phyloP scores from a whole-genome alignment of 768 basidiomycete genomes.

The Pisolithus orientalis region DNA sequence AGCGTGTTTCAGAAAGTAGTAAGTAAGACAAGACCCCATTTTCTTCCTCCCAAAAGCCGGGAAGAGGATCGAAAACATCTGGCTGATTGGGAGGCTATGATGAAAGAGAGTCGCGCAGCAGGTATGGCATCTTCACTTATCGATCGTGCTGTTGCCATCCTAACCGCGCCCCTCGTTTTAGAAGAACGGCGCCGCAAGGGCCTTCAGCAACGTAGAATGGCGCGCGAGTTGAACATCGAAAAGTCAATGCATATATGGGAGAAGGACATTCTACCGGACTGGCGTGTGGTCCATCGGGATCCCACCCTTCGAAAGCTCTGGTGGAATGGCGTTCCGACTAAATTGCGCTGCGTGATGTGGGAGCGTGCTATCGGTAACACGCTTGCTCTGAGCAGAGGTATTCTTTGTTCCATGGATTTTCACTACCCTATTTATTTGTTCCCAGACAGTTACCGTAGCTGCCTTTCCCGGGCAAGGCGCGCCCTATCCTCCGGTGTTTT shows the following conservation, averaged over 20 bases:
- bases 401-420: not conserved
- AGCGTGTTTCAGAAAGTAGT: conserved; percentile 72
- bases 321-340: conserved; percentile 87
- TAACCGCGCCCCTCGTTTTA: conserved; percentile 19
- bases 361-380: conserved; percentile 79
- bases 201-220: conserved; percentile 53
- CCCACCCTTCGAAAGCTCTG: conserved; percentile 63
- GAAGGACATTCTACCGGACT: conserved; percentile 73
- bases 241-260: conserved; percentile 74
- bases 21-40: conserved; percentile 76
- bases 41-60: conserved; percentile 76
- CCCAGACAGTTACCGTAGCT: conserved; percentile 62
- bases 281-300: conserved; percentile 67
- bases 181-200: conserved; percentile 68
- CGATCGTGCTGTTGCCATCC: not conserved
- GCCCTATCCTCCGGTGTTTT: conserved; percentile 61
- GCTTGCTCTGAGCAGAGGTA: conserved; percentile 77
- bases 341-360: conserved; percentile 78
- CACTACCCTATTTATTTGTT: conserved; percentile 25
- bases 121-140: conserved; percentile 39
- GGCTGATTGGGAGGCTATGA: conserved; percentile 84
- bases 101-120: conserved; percentile 67
- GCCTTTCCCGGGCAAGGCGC: conserved; percentile 67
- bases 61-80: conserved; percentile 80
- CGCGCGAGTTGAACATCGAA: conserved; percentile 63